Percentiles rank a stretch among this genome's conserved stretches.
Conservation (phyloP, 2,329 filamentous ascomycete genomes). For the Fusarium miscanthi region DNA sequence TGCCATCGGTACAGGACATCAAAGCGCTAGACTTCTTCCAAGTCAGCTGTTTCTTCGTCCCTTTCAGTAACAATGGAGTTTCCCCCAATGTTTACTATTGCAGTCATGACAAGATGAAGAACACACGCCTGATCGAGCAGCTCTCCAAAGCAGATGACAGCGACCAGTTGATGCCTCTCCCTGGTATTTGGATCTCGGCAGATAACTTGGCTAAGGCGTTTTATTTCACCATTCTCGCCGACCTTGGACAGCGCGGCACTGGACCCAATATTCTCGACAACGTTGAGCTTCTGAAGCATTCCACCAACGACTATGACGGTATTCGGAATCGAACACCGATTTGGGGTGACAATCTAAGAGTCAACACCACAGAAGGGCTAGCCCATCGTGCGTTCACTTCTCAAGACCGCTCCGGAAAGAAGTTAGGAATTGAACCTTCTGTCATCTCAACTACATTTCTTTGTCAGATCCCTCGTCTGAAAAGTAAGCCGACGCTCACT, state of each 20-base stretch:
- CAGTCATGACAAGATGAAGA: not conserved
- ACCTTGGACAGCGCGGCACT: not conserved
- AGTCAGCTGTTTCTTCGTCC: not conserved
- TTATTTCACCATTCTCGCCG: not conserved
- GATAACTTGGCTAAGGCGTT: not conserved
- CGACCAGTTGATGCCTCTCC: not conserved
- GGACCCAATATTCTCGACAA: fast-evolving
- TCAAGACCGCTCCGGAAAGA: not conserved
- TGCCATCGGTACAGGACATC: not conserved
- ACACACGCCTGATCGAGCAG: not conserved
- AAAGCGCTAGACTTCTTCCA: not conserved
- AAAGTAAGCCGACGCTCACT: not conserved
- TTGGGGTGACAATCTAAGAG: not conserved
- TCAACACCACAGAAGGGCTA: not conserved
- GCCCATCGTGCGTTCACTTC: not conserved
- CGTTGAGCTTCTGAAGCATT: not conserved
- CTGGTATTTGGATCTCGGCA: not conserved
- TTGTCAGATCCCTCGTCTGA: not conserved
- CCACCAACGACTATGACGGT: fast-evolving
- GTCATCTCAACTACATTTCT: not conserved
- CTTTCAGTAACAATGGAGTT: not conserved
- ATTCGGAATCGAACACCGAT: not conserved
- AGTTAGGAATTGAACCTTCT: not conserved
- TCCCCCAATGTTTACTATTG: not conserved
- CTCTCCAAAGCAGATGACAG: not conserved